These are phyloP conservation scores for Erodium moschatum DNA, from an alignment of 441 rosid species.

Conservation along the genomic window DNA sequence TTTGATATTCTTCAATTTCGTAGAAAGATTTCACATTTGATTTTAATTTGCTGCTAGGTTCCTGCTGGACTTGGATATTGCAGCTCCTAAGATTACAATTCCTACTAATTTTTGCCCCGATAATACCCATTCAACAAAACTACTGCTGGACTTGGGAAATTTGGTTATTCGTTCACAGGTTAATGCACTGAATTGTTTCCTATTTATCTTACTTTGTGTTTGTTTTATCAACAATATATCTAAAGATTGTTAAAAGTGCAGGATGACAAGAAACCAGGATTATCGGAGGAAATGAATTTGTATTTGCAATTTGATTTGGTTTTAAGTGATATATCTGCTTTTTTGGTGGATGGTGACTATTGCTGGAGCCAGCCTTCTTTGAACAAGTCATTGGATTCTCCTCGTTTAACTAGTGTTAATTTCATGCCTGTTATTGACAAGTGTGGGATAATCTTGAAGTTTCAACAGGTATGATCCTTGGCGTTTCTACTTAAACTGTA, in stretches of 20 bases:
- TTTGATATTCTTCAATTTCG: too few relatives aligned
- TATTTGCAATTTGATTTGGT: constrained; percentile 92
- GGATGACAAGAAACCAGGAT: constrained; percentile 53
- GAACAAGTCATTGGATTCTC: constrained; percentile 28
- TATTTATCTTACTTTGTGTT: constrained; percentile 9
- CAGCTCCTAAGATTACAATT: constrained; percentile 96
- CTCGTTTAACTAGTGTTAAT: constrained; percentile 27
- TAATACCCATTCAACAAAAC: constrained; percentile 62
- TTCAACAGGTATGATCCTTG: constrained; percentile 66
- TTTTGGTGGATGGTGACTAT: constrained; percentile 91
- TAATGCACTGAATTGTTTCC: constrained; percentile 21
- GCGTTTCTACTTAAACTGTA: constrained; percentile 19
- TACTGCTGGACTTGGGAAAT: constrained; percentile 92
- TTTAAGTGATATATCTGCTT: constrained; percentile 86
- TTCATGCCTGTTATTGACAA: constrained; percentile 88
- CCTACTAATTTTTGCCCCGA: constrained; percentile 86
- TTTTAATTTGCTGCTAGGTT: constrained; percentile 44
- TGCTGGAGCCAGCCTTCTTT: constrained; percentile 52
- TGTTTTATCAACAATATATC: constrained; percentile 12
- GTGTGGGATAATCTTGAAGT: constrained; percentile 73
- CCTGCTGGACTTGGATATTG: constrained; percentile 90
- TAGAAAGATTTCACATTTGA: too few relatives aligned
- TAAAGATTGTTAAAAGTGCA: constrained; percentile 29
- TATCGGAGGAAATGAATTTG: constrained; percentile 53
- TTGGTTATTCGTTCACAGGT: constrained; percentile 86